phyloP scores from a whole-genome alignment of 352 stramenopile species.

The Phytophthora tentaculata region DNA sequence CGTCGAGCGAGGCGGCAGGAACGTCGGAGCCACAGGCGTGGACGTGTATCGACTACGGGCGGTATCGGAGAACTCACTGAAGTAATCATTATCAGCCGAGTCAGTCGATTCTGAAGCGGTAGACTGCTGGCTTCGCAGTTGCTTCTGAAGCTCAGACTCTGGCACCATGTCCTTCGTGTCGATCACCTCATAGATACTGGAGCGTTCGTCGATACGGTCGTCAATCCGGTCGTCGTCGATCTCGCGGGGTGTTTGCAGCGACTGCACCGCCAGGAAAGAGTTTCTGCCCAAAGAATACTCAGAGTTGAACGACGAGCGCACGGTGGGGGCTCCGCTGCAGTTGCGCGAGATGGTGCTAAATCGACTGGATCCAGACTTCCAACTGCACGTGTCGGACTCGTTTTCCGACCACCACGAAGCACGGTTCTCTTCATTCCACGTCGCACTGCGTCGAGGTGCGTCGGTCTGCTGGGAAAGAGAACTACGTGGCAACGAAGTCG shows the following conservation, averaged over 20 bases:
- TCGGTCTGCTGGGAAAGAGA: constrained; percentile 16
- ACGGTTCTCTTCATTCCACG: constrained; percentile 37
- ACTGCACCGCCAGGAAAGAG: constrained; percentile 40
- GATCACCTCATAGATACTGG: constrained; percentile 49
- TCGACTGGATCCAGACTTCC: constrained; percentile 42
- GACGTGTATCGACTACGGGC: constrained; percentile 38
- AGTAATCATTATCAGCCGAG: constrained; percentile 21
- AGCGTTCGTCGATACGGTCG: constrained; percentile 35
- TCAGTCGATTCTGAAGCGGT: constrained; percentile 14
- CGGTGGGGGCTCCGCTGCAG: constrained; percentile 36
- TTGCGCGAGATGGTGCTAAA: constrained; percentile 46
- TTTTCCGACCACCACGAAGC: constrained; percentile 49
- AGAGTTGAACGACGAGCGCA: constrained; percentile 40
- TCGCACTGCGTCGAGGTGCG: constrained; percentile 25
- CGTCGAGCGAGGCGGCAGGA: constrained; percentile 4
- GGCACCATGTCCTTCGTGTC: constrained; percentile 48
- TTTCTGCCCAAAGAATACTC: constrained; percentile 35
- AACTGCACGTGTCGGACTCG: constrained; percentile 45
- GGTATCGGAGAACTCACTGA: constrained; percentile 23
- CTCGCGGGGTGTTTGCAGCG: constrained; percentile 26
- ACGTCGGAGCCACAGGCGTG: constrained; percentile 30
- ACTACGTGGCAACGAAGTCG: constrained; percentile 19
- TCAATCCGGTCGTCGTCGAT: constrained; percentile 19
- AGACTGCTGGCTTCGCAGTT: constrained; percentile 33
- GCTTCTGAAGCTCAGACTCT: constrained; percentile 34